phyloP scores from a whole-genome alignment of 768 basidiomycete species.

The Amyloporia xantha region DNA sequence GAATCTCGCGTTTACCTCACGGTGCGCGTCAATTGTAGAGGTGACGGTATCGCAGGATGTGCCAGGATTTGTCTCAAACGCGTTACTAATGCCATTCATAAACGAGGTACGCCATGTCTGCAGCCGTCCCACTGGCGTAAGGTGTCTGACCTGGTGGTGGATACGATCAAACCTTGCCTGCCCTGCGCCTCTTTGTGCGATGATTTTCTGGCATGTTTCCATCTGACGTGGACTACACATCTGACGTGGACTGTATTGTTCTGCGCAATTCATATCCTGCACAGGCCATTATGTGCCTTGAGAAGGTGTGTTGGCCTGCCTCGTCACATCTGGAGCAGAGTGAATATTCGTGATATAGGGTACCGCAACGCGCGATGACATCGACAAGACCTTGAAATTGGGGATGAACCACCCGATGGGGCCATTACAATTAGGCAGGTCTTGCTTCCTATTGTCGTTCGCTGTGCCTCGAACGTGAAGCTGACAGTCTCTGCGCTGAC shows the following conservation, averaged over 20 bases:
- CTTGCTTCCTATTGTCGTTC: too few relatives aligned
- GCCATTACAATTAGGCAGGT: conserved; percentile 73
- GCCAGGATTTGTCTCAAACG: conserved; percentile 93
- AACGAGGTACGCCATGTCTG: conserved; percentile 61
- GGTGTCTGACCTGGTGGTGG: background rate
- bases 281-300: conserved; percentile 87
- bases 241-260: too few relatives aligned
- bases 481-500: too few relatives aligned
- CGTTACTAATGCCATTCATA: conserved; percentile 93
- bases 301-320: conserved; percentile 45
- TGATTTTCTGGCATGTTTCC: background rate
- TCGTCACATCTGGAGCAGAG: background rate
- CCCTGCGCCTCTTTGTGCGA: background rate
- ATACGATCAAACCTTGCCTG: background rate
- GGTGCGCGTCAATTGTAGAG: too few relatives aligned
- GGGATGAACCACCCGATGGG: conserved; percentile 98
- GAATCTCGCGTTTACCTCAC: too few relatives aligned
- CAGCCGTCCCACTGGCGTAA: too few relatives aligned
- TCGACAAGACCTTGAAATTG: conserved; percentile 88
- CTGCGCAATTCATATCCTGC: too few relatives aligned
- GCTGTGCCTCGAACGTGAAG: too few relatives aligned
- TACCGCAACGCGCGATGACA: conserved; percentile 88
- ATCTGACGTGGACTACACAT: background rate
- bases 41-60: conserved; percentile 89
- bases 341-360: conserved; percentile 52